Base-by-base conservation (phyloP, 78 protist genomes). In the Planoprotostelium fungivorum region DNA sequence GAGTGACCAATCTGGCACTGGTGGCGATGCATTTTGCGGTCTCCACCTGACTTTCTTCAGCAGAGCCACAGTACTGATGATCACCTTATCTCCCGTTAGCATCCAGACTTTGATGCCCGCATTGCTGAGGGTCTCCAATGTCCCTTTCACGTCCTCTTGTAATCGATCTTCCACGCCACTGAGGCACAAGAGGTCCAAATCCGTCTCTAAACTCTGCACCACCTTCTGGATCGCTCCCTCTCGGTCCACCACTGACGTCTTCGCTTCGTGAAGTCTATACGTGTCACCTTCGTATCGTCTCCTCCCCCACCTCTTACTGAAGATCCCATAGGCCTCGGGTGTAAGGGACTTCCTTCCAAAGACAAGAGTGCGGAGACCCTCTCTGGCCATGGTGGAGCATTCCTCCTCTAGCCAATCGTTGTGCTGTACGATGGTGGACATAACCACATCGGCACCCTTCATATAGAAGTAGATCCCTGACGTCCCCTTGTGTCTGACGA, bases 281-380 rank as follows among this genome's bases (percentile, higher is more conserved):
- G 29, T 5, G 16, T 5, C 16, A 5, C 5, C 5, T 38, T 36
- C 83, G 16, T 10, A 10, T 35, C 83, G 5, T 87, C n/a, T 23
- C 5, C 5, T 87, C 16, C 36, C 86, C 28, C 63, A 92, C n/a
- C 34, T 31, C 0, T 38, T 36, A 0, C 63, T n/a, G 84, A 96
- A 98, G 0, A 84, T 51, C 83, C 63, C 92, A 89, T 93, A 96
- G 29, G 96, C 97, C 1, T 90, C 90, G 31, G 93, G 95, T 29
- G 92, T 34, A 91, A 98, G 87, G 35, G 36, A 9, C 28, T 91
- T 85, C 36, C 84, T 38, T 23, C 96, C 98, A 85, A 97, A 96
- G 25, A 98, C 99, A 1, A 98, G 94, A n/a, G 99, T 98, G 36
- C 99, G 91, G 35, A 97, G 91, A 29, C 99, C 99, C 38, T 98